Conservation (phyloP, 2,329 filamentous ascomycete genomes). For the Stagonosporopsis cucurbitacearum region DNA sequence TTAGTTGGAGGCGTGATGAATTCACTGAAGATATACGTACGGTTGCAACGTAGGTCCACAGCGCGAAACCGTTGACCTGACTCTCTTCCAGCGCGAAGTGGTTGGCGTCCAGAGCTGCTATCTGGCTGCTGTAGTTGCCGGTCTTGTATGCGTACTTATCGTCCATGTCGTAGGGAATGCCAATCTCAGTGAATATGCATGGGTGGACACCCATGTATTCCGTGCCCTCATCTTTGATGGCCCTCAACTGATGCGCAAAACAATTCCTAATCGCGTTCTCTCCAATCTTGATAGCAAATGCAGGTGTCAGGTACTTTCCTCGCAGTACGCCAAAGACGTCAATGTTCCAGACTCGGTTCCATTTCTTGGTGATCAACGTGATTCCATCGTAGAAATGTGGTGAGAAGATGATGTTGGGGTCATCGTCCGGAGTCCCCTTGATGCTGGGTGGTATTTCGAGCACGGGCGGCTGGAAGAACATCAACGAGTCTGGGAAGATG, state of each 20-base stretch:
- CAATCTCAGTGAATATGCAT: constrained; percentile 91
- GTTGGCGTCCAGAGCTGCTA: constrained; percentile 92
- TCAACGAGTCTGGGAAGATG: constrained; percentile 79
- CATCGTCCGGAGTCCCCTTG: constrained; percentile 87
- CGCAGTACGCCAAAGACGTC: constrained; percentile 92
- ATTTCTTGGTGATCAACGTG: constrained; percentile 96
- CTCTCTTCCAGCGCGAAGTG: constrained; percentile 90
- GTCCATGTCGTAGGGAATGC: constrained; percentile 99
- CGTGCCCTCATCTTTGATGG: constrained; percentile 83
- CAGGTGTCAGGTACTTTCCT: constrained; percentile 85
- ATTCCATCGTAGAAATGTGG: constrained; percentile 98
- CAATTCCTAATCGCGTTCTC: constrained; percentile 95
- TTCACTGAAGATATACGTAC: constrained; percentile 52
- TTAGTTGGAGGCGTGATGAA: constrained; percentile 21
- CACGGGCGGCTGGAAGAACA: constrained; percentile 91
- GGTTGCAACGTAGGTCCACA: constrained; percentile 84
- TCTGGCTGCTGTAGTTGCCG: constrained; percentile 92
- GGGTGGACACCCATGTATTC: constrained; percentile 89
- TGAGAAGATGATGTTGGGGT: constrained; percentile 87
- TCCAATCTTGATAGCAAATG: constrained; percentile 90
- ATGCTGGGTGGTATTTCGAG: constrained; percentile 89
- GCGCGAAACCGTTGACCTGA: constrained; percentile 79
- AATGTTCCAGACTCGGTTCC: constrained; percentile 97
- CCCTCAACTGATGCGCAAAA: constrained; percentile 83
- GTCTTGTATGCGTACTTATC: constrained; percentile 94